phyloP scores from a whole-genome alignment of 2,329 filamentous ascomycete species.

The Coniochaeta sp. region DNA sequence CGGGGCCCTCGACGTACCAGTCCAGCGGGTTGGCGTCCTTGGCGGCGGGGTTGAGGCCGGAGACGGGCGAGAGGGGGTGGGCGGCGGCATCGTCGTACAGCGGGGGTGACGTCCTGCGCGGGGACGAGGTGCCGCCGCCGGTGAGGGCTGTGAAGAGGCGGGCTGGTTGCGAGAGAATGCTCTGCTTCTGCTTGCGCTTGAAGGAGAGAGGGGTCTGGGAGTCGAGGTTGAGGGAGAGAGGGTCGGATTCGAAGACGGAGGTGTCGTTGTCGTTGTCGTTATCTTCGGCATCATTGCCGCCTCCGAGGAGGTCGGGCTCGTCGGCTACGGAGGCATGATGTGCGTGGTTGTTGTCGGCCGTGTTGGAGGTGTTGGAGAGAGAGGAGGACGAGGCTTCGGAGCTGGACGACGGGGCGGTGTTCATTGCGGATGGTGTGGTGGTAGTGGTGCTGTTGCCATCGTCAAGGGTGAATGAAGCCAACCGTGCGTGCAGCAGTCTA shows the following conservation, averaged over 20 bases:
- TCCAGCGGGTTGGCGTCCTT: constrained; percentile 53
- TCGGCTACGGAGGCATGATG: constrained; percentile 30
- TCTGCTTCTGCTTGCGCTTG: constrained; percentile 59
- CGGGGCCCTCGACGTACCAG: constrained; percentile 87
- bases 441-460: not conserved
- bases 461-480: not conserved
- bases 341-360: constrained; percentile 10
- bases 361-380: constrained; percentile 17
- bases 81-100: not conserved
- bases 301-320: constrained; percentile 36
- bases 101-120: constrained; percentile 8
- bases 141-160: constrained; percentile 43
- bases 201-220: constrained; percentile 50
- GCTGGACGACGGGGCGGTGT: constrained; percentile 4
- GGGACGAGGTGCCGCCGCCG: constrained; percentile 22
- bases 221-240: constrained; percentile 40
- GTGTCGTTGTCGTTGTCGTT: constrained; percentile 29
- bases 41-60: constrained; percentile 11
- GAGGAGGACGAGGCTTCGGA: constrained; percentile 22
- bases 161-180: constrained; percentile 34
- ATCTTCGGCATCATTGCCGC: too few species aligned
- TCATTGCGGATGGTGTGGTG: constrained; percentile 7
- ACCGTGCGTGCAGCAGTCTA: not conserved
- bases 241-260: constrained; percentile 46
- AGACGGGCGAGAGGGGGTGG: constrained; percentile 1